A percentile compares a stretch with the other conserved stretches of the same genome.
phyloP scores from a whole-genome alignment of 768 basidiomycete genomes.

The Daedaleopsis sinensis region DNA sequence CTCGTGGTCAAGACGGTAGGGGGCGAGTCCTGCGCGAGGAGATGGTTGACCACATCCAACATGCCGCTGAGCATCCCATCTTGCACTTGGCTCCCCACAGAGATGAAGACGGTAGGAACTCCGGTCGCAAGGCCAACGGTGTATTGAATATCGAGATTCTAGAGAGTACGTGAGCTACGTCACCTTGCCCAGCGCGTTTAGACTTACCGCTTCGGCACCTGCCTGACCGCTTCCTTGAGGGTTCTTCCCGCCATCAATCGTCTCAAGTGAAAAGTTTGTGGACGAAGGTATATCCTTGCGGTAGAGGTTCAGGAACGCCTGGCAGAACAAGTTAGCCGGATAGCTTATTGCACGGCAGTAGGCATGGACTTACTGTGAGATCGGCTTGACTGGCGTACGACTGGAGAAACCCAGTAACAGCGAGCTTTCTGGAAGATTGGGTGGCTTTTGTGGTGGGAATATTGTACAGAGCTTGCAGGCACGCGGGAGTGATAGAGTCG shows the following conservation, averaged over 20 bases:
- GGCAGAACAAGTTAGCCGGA: too few relatives aligned
- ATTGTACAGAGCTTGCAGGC: constrained; percentile 36
- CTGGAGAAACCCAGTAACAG: constrained; percentile 37
- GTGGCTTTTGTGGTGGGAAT: constrained; percentile 26
- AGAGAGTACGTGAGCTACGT: background rate
- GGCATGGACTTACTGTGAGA: constrained; percentile 8
- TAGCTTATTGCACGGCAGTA: too few relatives aligned
- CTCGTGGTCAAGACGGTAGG: constrained; percentile 70
- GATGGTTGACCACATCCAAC: constrained; percentile 59
- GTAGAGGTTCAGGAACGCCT: constrained; percentile 45
- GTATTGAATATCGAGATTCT: constrained; percentile 34
- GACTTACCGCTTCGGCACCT: constrained; percentile 63
- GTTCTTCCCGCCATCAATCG: constrained; percentile 56
- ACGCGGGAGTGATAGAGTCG: constrained; percentile 31
- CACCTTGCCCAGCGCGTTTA: too few relatives aligned
- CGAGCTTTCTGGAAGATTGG: constrained; percentile 31
- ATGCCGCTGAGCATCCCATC: constrained; percentile 29
- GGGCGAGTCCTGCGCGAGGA: constrained; percentile 44
- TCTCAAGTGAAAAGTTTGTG: constrained; percentile 21
- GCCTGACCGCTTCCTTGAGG: constrained; percentile 45
- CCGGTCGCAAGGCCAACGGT: constrained; percentile 44
- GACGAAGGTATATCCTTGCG: constrained; percentile 23
- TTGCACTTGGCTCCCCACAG: constrained; percentile 38
- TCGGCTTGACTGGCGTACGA: constrained; percentile 33
- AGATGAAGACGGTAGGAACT: constrained; percentile 54